These are phyloP conservation scores for Eleusine coracana DNA, from an alignment of 176 grass and related monocot species.

Conservation along the genomic window DNA sequence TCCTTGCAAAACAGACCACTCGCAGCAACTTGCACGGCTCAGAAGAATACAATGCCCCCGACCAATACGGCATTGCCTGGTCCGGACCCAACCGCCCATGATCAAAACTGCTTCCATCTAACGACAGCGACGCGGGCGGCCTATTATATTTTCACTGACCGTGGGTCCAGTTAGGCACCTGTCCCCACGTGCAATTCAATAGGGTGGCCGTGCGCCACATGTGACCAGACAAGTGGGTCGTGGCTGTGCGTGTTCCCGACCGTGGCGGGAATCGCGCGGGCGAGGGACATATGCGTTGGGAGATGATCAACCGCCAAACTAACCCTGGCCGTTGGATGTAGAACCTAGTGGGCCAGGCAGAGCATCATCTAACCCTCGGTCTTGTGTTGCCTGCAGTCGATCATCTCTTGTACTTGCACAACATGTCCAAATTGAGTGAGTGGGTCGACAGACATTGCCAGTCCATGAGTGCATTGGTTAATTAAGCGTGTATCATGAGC, in stretches of 20 bases:
- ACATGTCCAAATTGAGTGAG: neutral
- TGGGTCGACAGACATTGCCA: neutral
- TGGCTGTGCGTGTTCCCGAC: neutral
- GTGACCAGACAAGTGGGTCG: neutral
- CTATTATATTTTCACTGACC: neutral
- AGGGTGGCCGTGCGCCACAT: neutral
- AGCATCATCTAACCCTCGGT: neutral
- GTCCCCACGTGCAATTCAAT: slow-evolving; percentile 34
- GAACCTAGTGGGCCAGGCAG: neutral
- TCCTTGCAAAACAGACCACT: neutral
- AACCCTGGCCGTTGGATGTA: slow-evolving; percentile 39
- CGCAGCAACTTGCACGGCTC: slow-evolving; percentile 30
- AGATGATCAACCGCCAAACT: slow-evolving; percentile 50
- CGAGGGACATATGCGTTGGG: slow-evolving; percentile 19
- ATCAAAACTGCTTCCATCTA: neutral
- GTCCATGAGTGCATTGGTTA: neutral
- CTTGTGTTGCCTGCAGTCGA: neutral
- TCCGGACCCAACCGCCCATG: slow-evolving; percentile 9
- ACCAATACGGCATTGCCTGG: slow-evolving; percentile 49
- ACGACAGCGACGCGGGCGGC: neutral
- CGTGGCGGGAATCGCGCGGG: slow-evolving; percentile 32
- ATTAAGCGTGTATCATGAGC: neutral
- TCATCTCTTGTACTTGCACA: neutral
- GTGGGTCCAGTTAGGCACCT: rapidly evolving
- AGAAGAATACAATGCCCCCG: slow-evolving; percentile 24